Evolutionary conservation across 2,329 filamentous ascomycete species (phyloP), one percentile per base, ranked within the genome.

Genomic region (Stromatinia cepivora): DNA sequence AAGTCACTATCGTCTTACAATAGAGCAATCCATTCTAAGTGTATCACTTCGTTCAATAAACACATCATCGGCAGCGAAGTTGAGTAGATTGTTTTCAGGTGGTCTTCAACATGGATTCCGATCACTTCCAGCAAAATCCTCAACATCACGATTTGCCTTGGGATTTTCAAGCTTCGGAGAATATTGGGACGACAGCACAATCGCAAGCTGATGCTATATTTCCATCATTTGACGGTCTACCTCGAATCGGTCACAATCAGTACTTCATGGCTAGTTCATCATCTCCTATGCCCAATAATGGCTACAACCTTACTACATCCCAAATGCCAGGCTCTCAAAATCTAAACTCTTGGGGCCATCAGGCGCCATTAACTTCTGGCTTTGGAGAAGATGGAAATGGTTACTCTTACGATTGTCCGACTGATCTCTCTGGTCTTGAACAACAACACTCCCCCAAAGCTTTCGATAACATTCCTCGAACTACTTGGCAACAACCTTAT

Each of bases 21-120:
- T 72, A 75, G 70, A 73, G 69, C 73, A 75, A 74, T 73, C 71
- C 70, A 73, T 68, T 36, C 72, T 65, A 71, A 75, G 71, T 53
- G 73, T 62, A 75, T 61, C 71, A 72, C 69, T 71, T 72, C 72
- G 71, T 72, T 72, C 58, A 52, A 71, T 71, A 71, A 71, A 65
- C 73, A 77, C 73, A 73, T 73, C 71, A 73, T 70, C 70, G 56
- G 50, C 50, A 58, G 59, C 59, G 54, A 68, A 64, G 65, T 66
- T 66, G 61, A 65, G 48, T 52, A 65, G 64, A 67, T 71, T 71
- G 68, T 72, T 72, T 73, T 69, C 63, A 69, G 69, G 69, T 71
- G 70, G 65, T 71, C 36, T 52, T 72, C 72, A 74, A 61, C 68
- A 76, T 77, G 76, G 71, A 75, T 75, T 69, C 72, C 67, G 71